These are phyloP conservation scores for Coniella lustricola DNA, from an alignment of 2,329 filamentous ascomycete genomes.

Conservation along the genomic window DNA sequence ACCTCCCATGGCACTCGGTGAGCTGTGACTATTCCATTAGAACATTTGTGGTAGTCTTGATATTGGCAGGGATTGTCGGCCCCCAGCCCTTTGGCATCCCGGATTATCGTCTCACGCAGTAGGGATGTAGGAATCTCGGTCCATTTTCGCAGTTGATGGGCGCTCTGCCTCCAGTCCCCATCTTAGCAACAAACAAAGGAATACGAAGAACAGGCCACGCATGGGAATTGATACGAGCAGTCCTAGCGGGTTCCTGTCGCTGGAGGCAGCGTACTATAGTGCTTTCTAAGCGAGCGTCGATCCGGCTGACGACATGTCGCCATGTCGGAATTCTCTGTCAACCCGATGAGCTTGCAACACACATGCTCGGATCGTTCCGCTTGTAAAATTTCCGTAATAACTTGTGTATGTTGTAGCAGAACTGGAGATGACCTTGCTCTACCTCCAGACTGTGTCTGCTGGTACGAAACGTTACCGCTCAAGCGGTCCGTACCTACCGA, in stretches of 20 bases:
- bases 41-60: neutral
- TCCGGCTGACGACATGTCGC: too few species aligned
- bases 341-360: neutral
- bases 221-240: too few species aligned
- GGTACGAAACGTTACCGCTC: constrained; percentile 23
- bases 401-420: neutral
- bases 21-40: neutral
- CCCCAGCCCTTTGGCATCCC: constrained; percentile 12
- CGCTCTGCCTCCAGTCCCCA: neutral
- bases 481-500: constrained; percentile 36
- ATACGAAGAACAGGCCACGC: too few species aligned
- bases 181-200: too few species aligned
- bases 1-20: too few species aligned
- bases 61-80: constrained; percentile 6
- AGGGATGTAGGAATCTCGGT: constrained; percentile 9
- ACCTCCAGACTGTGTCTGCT: constrained; percentile 8
- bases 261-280: too few species aligned
- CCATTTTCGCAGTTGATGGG: neutral
- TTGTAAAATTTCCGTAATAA: neutral
- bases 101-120: constrained; percentile 8
- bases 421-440: constrained; percentile 10
- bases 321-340: too few species aligned
- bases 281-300: too few species aligned
- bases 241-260: too few species aligned
- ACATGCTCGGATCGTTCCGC: neutral